A percentile compares a stretch with the other conserved stretches of the same genome.
Conservation (phyloP, 1,284 basidiomycete genomes). For the Blastosporella zonata region DNA sequence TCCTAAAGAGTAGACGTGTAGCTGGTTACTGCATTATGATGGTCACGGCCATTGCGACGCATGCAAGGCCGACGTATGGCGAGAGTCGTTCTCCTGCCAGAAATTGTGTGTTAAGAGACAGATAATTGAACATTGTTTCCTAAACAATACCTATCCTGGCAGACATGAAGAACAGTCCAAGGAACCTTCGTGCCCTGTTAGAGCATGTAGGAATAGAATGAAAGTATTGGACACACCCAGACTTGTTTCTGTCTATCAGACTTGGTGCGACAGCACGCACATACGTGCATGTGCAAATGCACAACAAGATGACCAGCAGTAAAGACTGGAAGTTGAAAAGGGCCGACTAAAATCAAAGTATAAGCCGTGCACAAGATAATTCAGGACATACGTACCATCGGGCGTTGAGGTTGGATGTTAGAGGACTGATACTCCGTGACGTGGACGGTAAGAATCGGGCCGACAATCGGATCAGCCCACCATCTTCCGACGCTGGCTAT, state of each 20-base stretch:
- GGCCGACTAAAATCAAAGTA: slow-evolving; percentile 65
- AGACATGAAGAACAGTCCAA: slow-evolving; percentile 91
- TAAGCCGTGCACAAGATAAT: not conserved
- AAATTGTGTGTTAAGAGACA: not conserved
- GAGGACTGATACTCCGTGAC: too few relatives aligned
- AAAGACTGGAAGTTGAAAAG: slow-evolving; percentile 98
- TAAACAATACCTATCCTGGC: slow-evolving; percentile 79
- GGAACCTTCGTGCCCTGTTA: slow-evolving; percentile 52
- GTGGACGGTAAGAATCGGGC: too few relatives aligned
- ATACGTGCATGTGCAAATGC: slow-evolving; percentile 98
- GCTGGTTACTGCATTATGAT: slow-evolving; percentile 34
- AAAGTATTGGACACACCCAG: slow-evolving; percentile 63
- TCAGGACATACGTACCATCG: slow-evolving; percentile 13
- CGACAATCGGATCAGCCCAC: too few relatives aligned
- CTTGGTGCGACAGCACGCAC: slow-evolving; percentile 86
- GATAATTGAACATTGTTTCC: not conserved
- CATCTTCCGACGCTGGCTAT: too few relatives aligned
- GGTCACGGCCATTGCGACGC: slow-evolving; percentile 75
- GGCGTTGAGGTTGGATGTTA: too few relatives aligned
- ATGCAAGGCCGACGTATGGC: slow-evolving; percentile 80
- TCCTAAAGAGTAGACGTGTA: not conserved
- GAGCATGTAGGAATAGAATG: not conserved
- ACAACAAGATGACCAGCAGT: slow-evolving; percentile 87
- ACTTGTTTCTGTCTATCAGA: slow-evolving; percentile 90
- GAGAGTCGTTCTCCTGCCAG: slow-evolving; percentile 72